phyloP scores from a whole-genome alignment of 2,329 filamentous ascomycete species.

The Colletotrichum paranaense region DNA sequence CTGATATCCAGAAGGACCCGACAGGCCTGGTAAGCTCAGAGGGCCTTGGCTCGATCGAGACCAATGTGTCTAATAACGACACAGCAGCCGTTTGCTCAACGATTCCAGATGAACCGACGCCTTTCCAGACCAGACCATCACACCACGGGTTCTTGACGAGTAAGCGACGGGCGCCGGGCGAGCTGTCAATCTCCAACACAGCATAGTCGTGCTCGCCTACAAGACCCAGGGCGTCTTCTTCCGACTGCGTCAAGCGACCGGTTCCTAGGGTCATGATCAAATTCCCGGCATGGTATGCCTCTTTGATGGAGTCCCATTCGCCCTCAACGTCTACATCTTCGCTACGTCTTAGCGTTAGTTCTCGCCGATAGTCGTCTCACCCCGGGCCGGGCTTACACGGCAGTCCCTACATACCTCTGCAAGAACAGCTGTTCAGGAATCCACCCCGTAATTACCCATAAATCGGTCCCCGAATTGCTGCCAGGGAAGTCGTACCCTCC shows the following conservation, averaged over 20 bases:
- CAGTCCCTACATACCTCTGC: slow-evolving; percentile 66
- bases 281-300: slow-evolving; percentile 80
- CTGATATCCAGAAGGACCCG: slow-evolving; percentile 94
- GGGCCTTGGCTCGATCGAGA: slow-evolving; percentile 36
- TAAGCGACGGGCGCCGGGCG: slow-evolving; percentile 72
- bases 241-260: slow-evolving; percentile 79
- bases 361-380: neutral
- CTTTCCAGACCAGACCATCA: slow-evolving; percentile 80
- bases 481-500: slow-evolving; percentile 98
- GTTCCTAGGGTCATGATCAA: slow-evolving; percentile 93
- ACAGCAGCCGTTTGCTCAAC: slow-evolving; percentile 3
- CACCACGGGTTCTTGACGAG: slow-evolving; percentile 98
- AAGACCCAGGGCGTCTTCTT: slow-evolving; percentile 84
- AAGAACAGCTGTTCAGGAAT: slow-evolving; percentile 96
- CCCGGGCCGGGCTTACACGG: no score
- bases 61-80: neutral
- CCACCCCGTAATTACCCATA: slow-evolving; percentile 95
- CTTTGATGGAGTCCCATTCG: slow-evolving; percentile 82
- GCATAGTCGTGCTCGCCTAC: slow-evolving; percentile 95
- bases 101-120: slow-evolving; percentile 39
- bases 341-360: slow-evolving; percentile 50
- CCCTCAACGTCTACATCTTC: slow-evolving; percentile 81
- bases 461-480: slow-evolving; percentile 94
- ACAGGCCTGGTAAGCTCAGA: slow-evolving; percentile 48
- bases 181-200: slow-evolving; percentile 79